These are phyloP conservation scores for Rosa lucieae DNA, from an alignment of 306 rosid species.

Conservation along the genomic window DNA sequence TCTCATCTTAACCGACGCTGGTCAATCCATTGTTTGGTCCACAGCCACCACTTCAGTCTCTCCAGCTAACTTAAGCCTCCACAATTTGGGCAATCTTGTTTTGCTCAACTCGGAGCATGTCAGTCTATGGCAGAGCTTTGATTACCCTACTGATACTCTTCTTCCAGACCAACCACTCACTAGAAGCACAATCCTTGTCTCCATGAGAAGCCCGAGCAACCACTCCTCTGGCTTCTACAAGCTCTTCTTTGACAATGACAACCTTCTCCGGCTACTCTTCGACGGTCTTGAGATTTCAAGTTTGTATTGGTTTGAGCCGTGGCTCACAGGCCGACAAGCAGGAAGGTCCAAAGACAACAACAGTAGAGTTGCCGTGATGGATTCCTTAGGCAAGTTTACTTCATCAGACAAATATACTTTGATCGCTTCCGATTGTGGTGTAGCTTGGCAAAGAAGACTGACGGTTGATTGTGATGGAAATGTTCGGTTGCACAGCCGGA, in stretches of 20 bases:
- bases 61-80: conserved; percentile 13
- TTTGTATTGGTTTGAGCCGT: conserved; percentile 46
- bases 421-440: conserved; percentile 38
- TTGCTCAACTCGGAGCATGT: background rate
- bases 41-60: conserved; percentile 26
- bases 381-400: conserved; percentile 36
- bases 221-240: conserved; percentile 49
- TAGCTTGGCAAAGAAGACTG: conserved; percentile 34
- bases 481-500: conserved; percentile 38
- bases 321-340: conserved; percentile 22
- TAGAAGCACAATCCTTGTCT: conserved; percentile 32
- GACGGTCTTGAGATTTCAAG: conserved; percentile 47
- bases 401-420: conserved; percentile 41
- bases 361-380: conserved; percentile 39
- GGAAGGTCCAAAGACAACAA: conserved; percentile 37
- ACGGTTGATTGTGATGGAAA: conserved; percentile 44
- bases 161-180: conserved; percentile 47
- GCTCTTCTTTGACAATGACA: conserved; percentile 45
- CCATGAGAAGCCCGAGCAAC: conserved; percentile 47
- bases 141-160: conserved; percentile 57
- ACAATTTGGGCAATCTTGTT: conserved; percentile 46
- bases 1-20: conserved; percentile 42
- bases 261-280: conserved; percentile 47
- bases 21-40: conserved; percentile 35
- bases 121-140: conserved; percentile 54